These are phyloP conservation scores for Neurospora tetraspora DNA, from an alignment of 495 filamentous ascomycete species.

Conservation along the genomic window DNA sequence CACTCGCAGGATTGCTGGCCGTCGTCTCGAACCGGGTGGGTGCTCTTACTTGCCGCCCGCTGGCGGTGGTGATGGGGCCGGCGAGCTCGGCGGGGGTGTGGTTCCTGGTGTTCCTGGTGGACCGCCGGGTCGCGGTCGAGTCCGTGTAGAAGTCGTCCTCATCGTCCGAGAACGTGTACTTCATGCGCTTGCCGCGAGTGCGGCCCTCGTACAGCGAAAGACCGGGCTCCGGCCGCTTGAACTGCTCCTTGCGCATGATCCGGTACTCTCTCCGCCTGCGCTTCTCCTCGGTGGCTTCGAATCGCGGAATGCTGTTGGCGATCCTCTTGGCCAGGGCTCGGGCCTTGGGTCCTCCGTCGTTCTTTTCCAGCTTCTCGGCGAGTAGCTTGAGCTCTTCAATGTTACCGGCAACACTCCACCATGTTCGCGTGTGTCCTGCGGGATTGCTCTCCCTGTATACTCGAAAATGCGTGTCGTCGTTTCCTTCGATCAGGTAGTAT, in stretches of 20 bases:
- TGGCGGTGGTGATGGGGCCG: conserved; percentile 79
- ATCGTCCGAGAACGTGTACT: conserved; percentile 91
- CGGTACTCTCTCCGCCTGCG: conserved; percentile 89
- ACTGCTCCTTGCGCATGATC: conserved; percentile 72
- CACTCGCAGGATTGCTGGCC: conserved; percentile 30
- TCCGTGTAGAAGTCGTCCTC: conserved; percentile 68
- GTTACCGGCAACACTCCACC: conserved; percentile 84
- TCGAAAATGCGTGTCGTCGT: conserved; percentile 86
- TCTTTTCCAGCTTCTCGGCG: conserved; percentile 57
- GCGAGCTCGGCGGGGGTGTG: conserved; percentile 58
- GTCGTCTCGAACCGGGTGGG: conserved; percentile 66
- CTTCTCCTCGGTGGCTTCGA: conserved; percentile 94
- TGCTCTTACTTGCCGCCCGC: conserved; percentile 76
- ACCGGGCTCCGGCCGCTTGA: conserved; percentile 77
- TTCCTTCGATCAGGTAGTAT: conserved; percentile 89
- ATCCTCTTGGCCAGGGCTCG: conserved; percentile 70
- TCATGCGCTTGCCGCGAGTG: conserved; percentile 88
- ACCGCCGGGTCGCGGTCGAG: conserved; percentile 53
- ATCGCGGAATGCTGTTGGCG: conserved; percentile 72
- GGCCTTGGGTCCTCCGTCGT: conserved; percentile 71
- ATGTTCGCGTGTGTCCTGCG: conserved; percentile 61
- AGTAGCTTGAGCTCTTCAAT: conserved; percentile 78
- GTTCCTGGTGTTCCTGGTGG: conserved; percentile 61
- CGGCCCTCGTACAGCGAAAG: conserved; percentile 94
- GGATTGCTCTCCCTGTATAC: conserved; percentile 94